Evolutionary conservation across 176 grass and related monocot genomes (phyloP), one percentile per base, ranked within the genome.

Genomic region (Carex kokanica): DNA sequence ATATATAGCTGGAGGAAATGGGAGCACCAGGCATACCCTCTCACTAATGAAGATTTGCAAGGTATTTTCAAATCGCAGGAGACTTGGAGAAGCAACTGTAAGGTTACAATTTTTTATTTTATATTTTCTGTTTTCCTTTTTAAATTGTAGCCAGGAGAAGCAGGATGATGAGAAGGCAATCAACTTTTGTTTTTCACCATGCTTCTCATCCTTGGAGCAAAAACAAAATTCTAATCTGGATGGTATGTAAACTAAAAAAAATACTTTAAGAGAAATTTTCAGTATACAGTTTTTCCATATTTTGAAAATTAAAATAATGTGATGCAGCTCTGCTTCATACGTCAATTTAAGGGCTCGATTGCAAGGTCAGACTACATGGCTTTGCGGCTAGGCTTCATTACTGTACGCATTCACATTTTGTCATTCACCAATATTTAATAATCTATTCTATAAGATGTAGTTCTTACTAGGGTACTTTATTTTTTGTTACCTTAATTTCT

Each of bases 1-100:
- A 98, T 98, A 78, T 98, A 95, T 70, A 93, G 95, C 86, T 95
- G 95, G 95, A 95, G 89, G 74, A 98, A 98, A 60, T 98, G 93
- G 93, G 95, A 98, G 77, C 86, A 84, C 4, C 77, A 95, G 82
- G 89, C 88, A 29, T 86, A 83, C 69, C 83, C 78, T 9, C 55
- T 92, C 13, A 84, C 88, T 81, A 91, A 14, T 69, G 88, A 98
- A 81, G 87, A 95, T 83, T 85, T 98, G 86, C 93, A 95, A 98
- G 92, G 92, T 95, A 60, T 11, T 16, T 27, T 64, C 17, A 66
- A 66, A 17, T 65, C 43, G 12, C 47, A 53, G 21, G 13, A 52
- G 11, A 75, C 21, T 52, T 7, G 5, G 12, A 53, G 71, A 53
- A 52, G 29, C 38, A 81, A 41, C 14, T 64, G 2, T 43, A 43